These are phyloP conservation scores for Rhizopogon rudus DNA, from an alignment of 768 basidiomycete genomes.

Conservation along the genomic window DNA sequence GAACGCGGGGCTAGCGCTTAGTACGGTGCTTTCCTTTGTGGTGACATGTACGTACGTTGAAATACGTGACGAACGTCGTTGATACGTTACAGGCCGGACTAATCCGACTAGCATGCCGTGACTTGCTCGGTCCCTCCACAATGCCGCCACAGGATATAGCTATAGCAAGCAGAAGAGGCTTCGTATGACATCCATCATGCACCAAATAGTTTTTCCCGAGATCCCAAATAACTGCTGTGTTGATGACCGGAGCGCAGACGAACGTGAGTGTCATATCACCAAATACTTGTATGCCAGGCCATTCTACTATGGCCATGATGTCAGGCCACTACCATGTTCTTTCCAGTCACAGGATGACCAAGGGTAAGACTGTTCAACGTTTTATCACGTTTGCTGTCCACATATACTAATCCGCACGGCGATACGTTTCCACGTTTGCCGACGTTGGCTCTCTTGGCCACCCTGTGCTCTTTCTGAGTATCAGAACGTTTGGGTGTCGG, in stretches of 20 bases:
- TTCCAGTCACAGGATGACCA: background rate
- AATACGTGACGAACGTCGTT: background rate
- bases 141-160: background rate
- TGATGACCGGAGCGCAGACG: background rate
- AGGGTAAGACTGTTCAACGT: background rate
- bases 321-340: background rate
- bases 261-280: background rate
- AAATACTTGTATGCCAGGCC: background rate
- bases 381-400: background rate
- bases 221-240: background rate
- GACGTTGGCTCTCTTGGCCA: constrained; percentile 4
- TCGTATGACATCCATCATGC: background rate
- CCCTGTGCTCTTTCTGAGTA: constrained; percentile 14
- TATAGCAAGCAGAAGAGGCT: background rate
- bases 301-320: too few species aligned
- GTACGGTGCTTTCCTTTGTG: background rate
- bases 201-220: background rate
- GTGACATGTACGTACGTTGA: background rate
- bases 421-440: background rate
- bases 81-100: background rate
- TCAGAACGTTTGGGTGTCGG: constrained; percentile 4
- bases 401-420: background rate
- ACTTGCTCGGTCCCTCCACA: too few species aligned
- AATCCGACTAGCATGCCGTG: too few species aligned
- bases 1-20: background rate